Evolutionary conservation across 2,329 filamentous ascomycete genomes (phyloP).

Genomic region (Fusarium circinatum): DNA sequence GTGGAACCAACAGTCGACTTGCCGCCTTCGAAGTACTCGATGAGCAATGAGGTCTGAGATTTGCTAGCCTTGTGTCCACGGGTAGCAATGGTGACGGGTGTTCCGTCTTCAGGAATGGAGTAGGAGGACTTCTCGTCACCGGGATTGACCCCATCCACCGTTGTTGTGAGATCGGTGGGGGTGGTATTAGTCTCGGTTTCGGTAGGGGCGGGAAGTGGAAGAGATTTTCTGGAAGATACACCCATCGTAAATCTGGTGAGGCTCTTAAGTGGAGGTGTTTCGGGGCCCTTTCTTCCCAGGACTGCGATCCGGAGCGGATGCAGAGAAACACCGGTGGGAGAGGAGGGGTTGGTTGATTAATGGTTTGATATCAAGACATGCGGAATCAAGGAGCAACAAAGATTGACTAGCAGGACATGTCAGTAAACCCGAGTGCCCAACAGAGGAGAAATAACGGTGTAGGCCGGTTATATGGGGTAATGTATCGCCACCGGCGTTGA

Average conservation of each 20-base stretch:
- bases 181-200: slow-evolving; percentile 73
- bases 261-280: slow-evolving; percentile 29
- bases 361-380: slow-evolving; percentile 46
- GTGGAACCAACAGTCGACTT: slow-evolving; percentile 65
- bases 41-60: slow-evolving; percentile 90
- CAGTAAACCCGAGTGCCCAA: slow-evolving; percentile 30
- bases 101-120: slow-evolving; percentile 86
- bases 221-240: slow-evolving; percentile 65
- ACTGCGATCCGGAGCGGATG: slow-evolving; percentile 35
- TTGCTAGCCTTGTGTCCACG: slow-evolving; percentile 67
- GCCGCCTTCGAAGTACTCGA: slow-evolving; percentile 92
- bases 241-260: slow-evolving; percentile 59
- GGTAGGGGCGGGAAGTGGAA: slow-evolving; percentile 81
- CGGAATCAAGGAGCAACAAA: slow-evolving; percentile 35
- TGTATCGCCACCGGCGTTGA: slow-evolving; percentile 48
- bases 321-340: slow-evolving; percentile 32
- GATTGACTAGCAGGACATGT: slow-evolving; percentile 34
- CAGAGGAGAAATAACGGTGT: slow-evolving; percentile 20
- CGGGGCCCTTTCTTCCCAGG: slow-evolving; percentile 36
- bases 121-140: slow-evolving; percentile 79
- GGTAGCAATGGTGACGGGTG: slow-evolving; percentile 91
- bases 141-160: slow-evolving; percentile 72
- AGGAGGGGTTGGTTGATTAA: slow-evolving; percentile 35
- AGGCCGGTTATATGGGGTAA: slow-evolving; percentile 38
- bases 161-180: slow-evolving; percentile 65